These are phyloP conservation scores for Aspergillus sp. DNA, from an alignment of 2,329 filamentous ascomycete genomes.

Conservation along the genomic window DNA sequence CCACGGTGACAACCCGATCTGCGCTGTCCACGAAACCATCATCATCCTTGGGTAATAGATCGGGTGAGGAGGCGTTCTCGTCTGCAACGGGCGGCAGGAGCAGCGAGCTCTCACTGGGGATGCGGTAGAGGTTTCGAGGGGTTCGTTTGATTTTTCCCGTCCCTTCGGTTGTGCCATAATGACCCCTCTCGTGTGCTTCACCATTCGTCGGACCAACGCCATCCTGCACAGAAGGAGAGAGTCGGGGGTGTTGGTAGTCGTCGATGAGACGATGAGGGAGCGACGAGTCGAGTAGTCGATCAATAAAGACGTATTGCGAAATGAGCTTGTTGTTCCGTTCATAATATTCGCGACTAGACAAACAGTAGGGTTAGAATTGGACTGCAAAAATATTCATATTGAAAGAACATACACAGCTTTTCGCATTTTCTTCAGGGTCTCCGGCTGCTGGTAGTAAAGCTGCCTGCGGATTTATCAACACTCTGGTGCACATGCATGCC, in stretches of 20 bases:
- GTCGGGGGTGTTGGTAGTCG: conserved; percentile 61
- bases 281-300: conserved; percentile 83
- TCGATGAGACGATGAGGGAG: conserved; percentile 90
- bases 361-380: conserved; percentile 1
- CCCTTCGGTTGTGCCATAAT: conserved; percentile 14
- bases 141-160: conserved; percentile 64
- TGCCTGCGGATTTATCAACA: conserved; percentile 47
- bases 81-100: conserved; percentile 42
- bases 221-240: neutral
- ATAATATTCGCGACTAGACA: conserved; percentile 71
- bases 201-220: neutral
- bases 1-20: conserved; percentile 74
- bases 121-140: conserved; percentile 80
- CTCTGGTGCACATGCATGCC: neutral
- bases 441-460: conserved; percentile 78
- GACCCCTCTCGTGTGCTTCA: conserved; percentile 50
- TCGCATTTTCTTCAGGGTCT: conserved; percentile 68
- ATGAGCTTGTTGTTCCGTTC: conserved; percentile 85
- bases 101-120: conserved; percentile 39
- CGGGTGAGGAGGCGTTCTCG: conserved; percentile 59
- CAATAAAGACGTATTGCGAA: conserved; percentile 91
- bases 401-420: conserved; percentile 60
- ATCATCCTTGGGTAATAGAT: conserved; percentile 43
- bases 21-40: conserved; percentile 62
- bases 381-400: neutral